A percentile compares a stretch with the other conserved stretches of the same genome.
Evolutionary conservation across 176 grass and related monocot genomes (phyloP).

Genomic region (Ananas comosus): DNA sequence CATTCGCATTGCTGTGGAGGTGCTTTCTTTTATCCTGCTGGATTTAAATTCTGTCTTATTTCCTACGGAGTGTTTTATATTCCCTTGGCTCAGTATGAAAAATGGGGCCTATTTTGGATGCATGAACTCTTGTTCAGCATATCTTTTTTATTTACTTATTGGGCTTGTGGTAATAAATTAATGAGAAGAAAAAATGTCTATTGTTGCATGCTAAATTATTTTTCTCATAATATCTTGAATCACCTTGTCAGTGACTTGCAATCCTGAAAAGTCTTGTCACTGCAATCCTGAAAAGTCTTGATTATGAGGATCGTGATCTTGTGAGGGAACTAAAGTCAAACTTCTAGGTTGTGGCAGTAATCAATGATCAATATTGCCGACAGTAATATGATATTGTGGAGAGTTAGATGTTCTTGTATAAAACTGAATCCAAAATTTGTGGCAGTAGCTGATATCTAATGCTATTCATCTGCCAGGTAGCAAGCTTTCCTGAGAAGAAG

Average conservation of each 20-base stretch:
- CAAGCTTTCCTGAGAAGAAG: slow-evolving; percentile 58
- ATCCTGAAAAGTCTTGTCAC: neutral
- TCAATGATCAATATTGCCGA: neutral
- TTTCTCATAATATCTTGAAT: too few species aligned
- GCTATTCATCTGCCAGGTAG: slow-evolving; percentile 45
- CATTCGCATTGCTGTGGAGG: slow-evolving; percentile 72
- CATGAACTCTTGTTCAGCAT: neutral
- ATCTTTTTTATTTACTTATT: too few species aligned
- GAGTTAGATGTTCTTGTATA: too few species aligned
- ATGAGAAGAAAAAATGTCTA: too few species aligned
- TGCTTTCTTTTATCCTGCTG: slow-evolving; percentile 13
- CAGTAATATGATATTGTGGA: too few species aligned
- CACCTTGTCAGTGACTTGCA: too few species aligned
- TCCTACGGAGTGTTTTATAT: too few species aligned
- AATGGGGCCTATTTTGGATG: neutral
- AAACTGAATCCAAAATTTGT: too few species aligned
- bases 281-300: neutral
- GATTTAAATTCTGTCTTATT: too few species aligned
- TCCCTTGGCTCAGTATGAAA: neutral
- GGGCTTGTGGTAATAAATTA: too few species aligned
- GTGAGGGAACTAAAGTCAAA: too few species aligned
- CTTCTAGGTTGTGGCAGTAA: neutral
- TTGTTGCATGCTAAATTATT: too few species aligned
- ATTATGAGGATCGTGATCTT: neutral
- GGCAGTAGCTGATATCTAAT: slow-evolving; percentile 18